Base-by-base conservation (phyloP, 129 eudicot species). In the Tagetes erecta region DNA sequence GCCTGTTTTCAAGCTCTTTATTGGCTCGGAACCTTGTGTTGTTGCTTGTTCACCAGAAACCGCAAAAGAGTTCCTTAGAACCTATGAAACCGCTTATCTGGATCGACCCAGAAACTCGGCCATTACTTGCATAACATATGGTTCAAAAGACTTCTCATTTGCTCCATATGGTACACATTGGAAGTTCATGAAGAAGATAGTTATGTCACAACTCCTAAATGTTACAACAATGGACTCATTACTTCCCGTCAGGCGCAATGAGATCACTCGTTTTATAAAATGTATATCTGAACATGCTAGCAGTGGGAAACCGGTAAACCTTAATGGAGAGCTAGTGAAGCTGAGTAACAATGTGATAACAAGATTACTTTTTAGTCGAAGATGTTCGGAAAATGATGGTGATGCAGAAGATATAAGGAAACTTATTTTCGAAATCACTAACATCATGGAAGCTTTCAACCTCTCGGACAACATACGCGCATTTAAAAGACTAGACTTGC, bases 161-260 rank as follows among this genome's bases (percentile, higher is more conserved):
- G 31, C 34, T 53, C 34, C 60, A 53, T 5, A 53, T 2, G 34
- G 60, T 20, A 20, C 27, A 20, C 27, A 20, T 20, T 20, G 27
- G 27, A 20, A 20, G 27, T 20, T 20, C 27, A 20, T 51, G 57
- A 51, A 51, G 7, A 51, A 51, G 57, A 51, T 51, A 51, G 57
- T 51, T 31, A 53, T 53, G 60, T 53, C 60, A 53, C 60, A 53
- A 8, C 60, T 53, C 34, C 34, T 53, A 53, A 53, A 53, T 53
- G 60, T 33, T 0, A 20, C 60, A 14, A 20, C 60, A 53, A 14
- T 20, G 14, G 60, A 53, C 60, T 14, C 9, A 0, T 10, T 53
- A 2, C 60, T 3, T 14, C 34, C 1, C 2, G 60, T 14, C 6
- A 14, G 60, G 60, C 60, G 6, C 4, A 34, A 53, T 53, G 60